Conservation (phyloP, 495 filamentous ascomycete species). For the Penicillium flavigenum region DNA sequence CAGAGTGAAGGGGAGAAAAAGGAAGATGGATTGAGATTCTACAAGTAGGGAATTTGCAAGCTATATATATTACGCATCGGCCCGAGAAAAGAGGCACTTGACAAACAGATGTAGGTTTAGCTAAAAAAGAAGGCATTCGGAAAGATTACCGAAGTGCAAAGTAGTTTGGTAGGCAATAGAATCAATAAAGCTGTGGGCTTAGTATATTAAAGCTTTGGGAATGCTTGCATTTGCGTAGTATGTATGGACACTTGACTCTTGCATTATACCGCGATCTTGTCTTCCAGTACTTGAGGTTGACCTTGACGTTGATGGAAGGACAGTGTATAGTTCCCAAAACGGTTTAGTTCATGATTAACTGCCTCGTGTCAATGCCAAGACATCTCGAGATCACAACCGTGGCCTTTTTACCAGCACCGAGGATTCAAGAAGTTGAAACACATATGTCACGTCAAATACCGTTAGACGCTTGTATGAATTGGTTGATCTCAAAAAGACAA, state of each 20-base stretch:
- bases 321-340: constrained; percentile 4
- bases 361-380: constrained; percentile 1
- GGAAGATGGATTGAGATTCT: background rate
- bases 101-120: background rate
- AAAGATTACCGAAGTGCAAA: background rate
- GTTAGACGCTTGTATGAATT: background rate
- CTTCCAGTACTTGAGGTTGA: background rate
- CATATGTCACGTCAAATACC: background rate
- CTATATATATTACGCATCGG: background rate
- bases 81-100: background rate
- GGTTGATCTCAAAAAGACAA: background rate
- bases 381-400: constrained; percentile 5
- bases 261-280: background rate
- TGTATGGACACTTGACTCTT: background rate
- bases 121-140: background rate
- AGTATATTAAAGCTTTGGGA: background rate
- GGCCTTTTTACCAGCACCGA: background rate
- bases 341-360: background rate
- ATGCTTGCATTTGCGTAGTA: background rate
- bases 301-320: background rate
- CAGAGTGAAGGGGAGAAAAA: background rate
- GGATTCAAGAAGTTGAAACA: background rate
- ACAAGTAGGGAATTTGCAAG: background rate
- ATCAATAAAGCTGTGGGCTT: background rate
- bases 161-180: background rate